These are phyloP conservation scores for Penstemon barbatus DNA, from an alignment of 257 asterid genomes.

Conservation along the genomic window DNA sequence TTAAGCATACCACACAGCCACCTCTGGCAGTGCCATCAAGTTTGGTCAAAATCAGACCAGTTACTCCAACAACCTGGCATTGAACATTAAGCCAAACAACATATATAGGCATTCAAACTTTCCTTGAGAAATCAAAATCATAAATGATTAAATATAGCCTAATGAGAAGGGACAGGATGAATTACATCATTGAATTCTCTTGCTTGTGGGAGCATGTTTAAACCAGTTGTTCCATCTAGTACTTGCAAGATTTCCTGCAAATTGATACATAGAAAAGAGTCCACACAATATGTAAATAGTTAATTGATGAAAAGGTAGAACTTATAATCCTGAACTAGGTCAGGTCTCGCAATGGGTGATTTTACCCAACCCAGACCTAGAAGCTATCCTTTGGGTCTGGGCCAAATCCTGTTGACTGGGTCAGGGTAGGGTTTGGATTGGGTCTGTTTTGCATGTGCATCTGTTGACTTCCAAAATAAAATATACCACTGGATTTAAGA, in stretches of 20 bases:
- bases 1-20: conserved; percentile 82
- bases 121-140: neutral
- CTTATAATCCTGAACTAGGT: no score
- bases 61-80: conserved; percentile 84
- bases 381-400: no score
- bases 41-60: conserved; percentile 94
- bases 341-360: no score
- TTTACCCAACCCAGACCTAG: no score
- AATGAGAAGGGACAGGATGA: conserved; percentile 7
- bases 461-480: no score
- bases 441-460: no score
- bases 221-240: conserved; percentile 92
- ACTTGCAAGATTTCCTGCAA: conserved; percentile 86
- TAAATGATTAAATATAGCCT: neutral
- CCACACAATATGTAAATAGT: neutral
- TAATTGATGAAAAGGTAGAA: neutral
- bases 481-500: no score
- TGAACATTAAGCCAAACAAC: conserved; percentile 22
- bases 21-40: conserved; percentile 99
- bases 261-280: neutral
- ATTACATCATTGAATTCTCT: conserved; percentile 93
- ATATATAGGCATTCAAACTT: neutral
- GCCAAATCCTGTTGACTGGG: no score
- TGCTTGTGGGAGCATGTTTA: conserved; percentile 98
- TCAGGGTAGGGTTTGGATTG: no score